Percentiles rank a stretch among this genome's conserved stretches.
Evolutionary conservation across 805 yeast species (phyloP).

Genomic region (Metschnikowia noctiluminum): DNA sequence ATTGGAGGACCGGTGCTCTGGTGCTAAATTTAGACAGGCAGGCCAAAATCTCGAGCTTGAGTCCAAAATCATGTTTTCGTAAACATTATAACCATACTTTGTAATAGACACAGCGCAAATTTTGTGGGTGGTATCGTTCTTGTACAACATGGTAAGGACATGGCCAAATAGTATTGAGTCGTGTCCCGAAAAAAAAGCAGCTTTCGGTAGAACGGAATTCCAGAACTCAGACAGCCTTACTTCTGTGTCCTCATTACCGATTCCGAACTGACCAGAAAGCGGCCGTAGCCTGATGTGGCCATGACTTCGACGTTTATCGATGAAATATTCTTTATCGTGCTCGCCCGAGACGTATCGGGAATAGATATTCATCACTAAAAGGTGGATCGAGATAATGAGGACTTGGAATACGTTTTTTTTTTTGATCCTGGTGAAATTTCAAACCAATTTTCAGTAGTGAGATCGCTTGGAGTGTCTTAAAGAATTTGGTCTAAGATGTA

Average conservation of each 20-base stretch:
- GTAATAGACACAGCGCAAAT: constrained; percentile 57
- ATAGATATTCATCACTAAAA: constrained; percentile 15
- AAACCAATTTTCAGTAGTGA: no score
- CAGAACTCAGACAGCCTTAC: constrained; percentile 24
- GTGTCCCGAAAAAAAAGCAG: constrained; percentile 51
- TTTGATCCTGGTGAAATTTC: background rate
- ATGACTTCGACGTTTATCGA: constrained; percentile 6
- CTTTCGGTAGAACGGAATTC: constrained; percentile 42
- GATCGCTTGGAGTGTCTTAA: no score
- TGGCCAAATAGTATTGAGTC: constrained; percentile 46
- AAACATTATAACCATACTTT: constrained; percentile 60
- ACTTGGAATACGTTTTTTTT: background rate
- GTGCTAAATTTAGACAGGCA: constrained; percentile 67
- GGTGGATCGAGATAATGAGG: no score
- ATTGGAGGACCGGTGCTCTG: constrained; percentile 47
- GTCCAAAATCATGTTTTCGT: constrained; percentile 18
- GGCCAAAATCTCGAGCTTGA: constrained; percentile 65
- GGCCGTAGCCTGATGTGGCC: constrained; percentile 22
- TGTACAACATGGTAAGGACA: constrained; percentile 48
- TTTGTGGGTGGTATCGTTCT: constrained; percentile 42
- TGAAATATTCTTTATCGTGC: constrained; percentile 22
- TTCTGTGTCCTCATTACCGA: constrained; percentile 1
- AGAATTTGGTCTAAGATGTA: no score
- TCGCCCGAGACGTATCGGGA: constrained; percentile 38
- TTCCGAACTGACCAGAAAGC: constrained; percentile 26